Percentiles rank a stretch among this genome's conserved stretches.
Conservation (phyloP, 306 rosid genomes). For the Alnus rubra region DNA sequence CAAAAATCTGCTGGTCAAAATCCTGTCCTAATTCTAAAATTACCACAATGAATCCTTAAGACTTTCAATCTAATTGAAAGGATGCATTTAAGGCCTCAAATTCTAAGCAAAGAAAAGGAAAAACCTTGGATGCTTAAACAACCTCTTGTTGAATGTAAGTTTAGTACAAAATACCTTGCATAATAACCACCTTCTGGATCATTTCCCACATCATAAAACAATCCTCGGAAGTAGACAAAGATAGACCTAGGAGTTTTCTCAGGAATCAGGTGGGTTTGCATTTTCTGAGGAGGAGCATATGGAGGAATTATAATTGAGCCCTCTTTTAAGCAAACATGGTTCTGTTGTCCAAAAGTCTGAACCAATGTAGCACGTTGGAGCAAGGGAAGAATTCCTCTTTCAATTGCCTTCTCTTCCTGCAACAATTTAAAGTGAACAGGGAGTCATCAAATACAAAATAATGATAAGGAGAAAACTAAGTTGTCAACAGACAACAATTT, state of each 20-base stretch:
- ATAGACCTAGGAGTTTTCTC: conserved; percentile 82
- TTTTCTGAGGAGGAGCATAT: conserved; percentile 92
- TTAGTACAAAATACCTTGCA: conserved; percentile 63
- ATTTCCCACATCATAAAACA: conserved; percentile 90
- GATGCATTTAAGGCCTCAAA: conserved; percentile 11
- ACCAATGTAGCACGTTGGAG: conserved; percentile 86
- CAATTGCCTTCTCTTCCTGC: conserved; percentile 92
- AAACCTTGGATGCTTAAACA: conserved; percentile 11
- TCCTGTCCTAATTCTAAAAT: not conserved
- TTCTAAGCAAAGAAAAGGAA: conserved; percentile 12
- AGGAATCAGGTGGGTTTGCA: conserved; percentile 78
- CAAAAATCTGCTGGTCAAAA: not conserved
- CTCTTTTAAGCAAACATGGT: conserved; percentile 86
- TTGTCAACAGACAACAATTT: not conserved
- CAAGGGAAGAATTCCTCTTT: conserved; percentile 81
- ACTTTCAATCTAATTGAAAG: conserved; percentile 9
- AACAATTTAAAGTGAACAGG: conserved; percentile 17
- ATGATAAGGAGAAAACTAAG: not conserved
- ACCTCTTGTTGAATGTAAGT: conserved; percentile 9
- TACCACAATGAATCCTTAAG: conserved; percentile 1
- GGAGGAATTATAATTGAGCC: conserved; percentile 91
- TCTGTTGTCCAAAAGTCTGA: conserved; percentile 87
- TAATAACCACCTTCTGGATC: conserved; percentile 97
- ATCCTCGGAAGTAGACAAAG: conserved; percentile 87
- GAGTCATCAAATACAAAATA: not conserved